These are phyloP conservation scores for Astrocystis sublimbata DNA, from an alignment of 495 filamentous ascomycete genomes.

Conservation along the genomic window DNA sequence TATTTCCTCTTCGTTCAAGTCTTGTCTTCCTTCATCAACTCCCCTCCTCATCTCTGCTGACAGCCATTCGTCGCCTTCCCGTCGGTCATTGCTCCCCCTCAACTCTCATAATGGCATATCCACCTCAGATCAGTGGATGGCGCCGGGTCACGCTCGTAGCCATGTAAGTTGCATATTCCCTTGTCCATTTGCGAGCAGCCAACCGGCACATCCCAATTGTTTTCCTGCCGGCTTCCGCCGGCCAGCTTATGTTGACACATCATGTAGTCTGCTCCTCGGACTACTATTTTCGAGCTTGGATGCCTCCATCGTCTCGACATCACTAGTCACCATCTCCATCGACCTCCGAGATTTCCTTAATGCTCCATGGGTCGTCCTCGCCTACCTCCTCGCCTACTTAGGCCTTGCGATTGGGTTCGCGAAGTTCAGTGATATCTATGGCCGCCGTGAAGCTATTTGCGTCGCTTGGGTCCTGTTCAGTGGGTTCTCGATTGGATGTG, in stretches of 20 bases:
- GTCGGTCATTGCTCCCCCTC: neutral
- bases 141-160: constrained; percentile 24
- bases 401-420: constrained; percentile 61
- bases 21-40: neutral
- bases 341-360: constrained; percentile 55
- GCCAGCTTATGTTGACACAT: neutral
- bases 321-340: constrained; percentile 59
- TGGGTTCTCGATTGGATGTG: constrained; percentile 60
- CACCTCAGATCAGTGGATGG: constrained; percentile 20
- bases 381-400: constrained; percentile 62
- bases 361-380: constrained; percentile 59
- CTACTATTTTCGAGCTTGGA: constrained; percentile 64
- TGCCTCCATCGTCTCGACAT: constrained; percentile 64
- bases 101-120: constrained; percentile 23
- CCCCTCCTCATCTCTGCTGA: neutral
- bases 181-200: neutral
- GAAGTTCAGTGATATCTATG: constrained; percentile 62
- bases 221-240: constrained; percentile 4
- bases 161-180: constrained; percentile 22
- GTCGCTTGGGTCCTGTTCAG: constrained; percentile 55
- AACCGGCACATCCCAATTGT: neutral
- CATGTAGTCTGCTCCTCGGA: constrained; percentile 50
- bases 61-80: neutral
- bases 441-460: constrained; percentile 51
- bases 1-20: neutral